Conservation (phyloP, 208 protist species). For the Trypanosoma theileri region DNA sequence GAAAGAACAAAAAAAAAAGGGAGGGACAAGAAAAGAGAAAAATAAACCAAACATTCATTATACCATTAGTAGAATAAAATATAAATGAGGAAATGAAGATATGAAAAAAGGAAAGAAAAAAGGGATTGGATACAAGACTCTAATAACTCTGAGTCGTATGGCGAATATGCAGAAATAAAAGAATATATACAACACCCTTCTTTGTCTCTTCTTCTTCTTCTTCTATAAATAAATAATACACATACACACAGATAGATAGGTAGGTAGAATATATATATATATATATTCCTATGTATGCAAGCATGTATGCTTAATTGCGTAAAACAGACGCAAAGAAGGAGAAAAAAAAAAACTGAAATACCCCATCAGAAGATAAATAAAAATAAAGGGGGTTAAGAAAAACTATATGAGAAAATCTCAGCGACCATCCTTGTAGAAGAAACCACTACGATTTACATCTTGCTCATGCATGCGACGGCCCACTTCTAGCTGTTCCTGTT, state of each 20-base stretch:
- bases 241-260: constrained; percentile 6
- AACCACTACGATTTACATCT: constrained; percentile 23
- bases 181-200: not conserved
- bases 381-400: constrained; percentile 1
- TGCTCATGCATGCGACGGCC: constrained; percentile 63
- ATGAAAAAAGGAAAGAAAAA: constrained; percentile 1
- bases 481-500: constrained; percentile 87
- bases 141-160: not conserved
- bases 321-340: constrained; percentile 4
- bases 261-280: not conserved
- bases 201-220: not conserved
- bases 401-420: not conserved
- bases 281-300: constrained; percentile 5
- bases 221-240: not conserved
- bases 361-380: not conserved
- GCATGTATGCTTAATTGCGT: not conserved
- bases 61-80: not conserved
- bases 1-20: constrained; percentile 17
- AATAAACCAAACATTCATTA: not conserved
- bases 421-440: constrained; percentile 12
- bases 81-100: not conserved
- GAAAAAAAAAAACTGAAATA: constrained; percentile 9
- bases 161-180: not conserved
- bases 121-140: too few relatives aligned
- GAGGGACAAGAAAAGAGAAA: constrained; percentile 8